Percentiles rank a stretch among this genome's conserved stretches.
These are phyloP conservation scores for Colletotrichum lindemuthianum DNA, from an alignment of 2,329 filamentous ascomycete genomes.

Conservation along the genomic window DNA sequence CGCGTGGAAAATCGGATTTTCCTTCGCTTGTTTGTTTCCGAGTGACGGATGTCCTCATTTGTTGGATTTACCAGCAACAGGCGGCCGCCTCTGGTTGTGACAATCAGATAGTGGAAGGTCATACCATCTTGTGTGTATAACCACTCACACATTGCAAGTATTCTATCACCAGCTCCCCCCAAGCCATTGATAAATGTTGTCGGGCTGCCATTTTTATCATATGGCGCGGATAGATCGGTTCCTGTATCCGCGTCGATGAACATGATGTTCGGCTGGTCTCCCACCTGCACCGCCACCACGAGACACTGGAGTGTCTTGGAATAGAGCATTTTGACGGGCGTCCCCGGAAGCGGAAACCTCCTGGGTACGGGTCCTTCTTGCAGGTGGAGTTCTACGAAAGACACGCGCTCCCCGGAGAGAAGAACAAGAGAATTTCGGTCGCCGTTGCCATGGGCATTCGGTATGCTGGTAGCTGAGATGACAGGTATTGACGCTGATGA, in stretches of 20 bases:
- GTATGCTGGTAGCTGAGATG: constrained; percentile 57
- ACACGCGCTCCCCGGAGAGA: constrained; percentile 59
- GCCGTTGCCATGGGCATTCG: constrained; percentile 49
- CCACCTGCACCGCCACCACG: constrained; percentile 60
- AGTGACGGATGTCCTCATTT: constrained; percentile 30
- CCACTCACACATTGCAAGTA: constrained; percentile 74
- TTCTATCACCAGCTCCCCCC: constrained; percentile 64
- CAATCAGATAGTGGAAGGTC: constrained; percentile 70
- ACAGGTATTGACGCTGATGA: constrained; percentile 58
- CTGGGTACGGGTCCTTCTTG: constrained; percentile 60
- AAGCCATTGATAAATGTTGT: constrained; percentile 65
- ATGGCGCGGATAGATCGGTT: constrained; percentile 57
- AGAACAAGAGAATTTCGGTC: constrained; percentile 58
- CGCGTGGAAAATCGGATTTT: constrained; percentile 29
- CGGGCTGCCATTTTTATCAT: constrained; percentile 52
- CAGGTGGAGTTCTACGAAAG: constrained; percentile 63
- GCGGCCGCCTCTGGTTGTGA: constrained; percentile 64
- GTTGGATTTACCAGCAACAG: constrained; percentile 60
- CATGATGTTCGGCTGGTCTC: constrained; percentile 58
- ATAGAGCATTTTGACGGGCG: constrained; percentile 64
- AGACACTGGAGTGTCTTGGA: constrained; percentile 63
- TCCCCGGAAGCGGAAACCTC: constrained; percentile 57
- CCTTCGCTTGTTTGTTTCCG: constrained; percentile 36
- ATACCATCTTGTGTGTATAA: constrained; percentile 64
- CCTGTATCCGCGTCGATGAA: constrained; percentile 69